phyloP scores from a whole-genome alignment of 2,329 filamentous ascomycete genomes.

The Lachnellula hyalina region DNA sequence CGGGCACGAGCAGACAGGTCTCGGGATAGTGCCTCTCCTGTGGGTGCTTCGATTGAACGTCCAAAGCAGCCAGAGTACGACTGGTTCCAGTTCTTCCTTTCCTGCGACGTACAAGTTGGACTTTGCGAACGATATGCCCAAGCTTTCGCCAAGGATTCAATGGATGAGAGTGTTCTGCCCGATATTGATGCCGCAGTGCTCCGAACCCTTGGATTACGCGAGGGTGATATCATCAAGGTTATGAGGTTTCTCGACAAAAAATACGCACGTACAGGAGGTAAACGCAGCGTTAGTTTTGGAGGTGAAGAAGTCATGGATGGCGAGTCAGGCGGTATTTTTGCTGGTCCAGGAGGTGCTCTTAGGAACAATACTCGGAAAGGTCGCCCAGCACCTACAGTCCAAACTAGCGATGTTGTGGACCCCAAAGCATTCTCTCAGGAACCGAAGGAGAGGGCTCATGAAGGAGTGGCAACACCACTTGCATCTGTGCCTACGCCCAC shows the following conservation, averaged over 20 bases:
- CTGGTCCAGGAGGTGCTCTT: constrained; percentile 82
- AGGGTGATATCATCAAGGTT: constrained; percentile 93
- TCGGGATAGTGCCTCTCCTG: constrained; percentile 29
- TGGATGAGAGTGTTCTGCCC: constrained; percentile 88
- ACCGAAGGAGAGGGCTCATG: constrained; percentile 36
- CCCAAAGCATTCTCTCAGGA: constrained; percentile 73
- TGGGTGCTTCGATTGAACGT: constrained; percentile 59
- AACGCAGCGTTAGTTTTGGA: constrained; percentile 48
- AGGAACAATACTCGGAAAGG: constrained; percentile 94
- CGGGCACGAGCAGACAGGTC: constrained; percentile 25
- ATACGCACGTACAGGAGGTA: constrained; percentile 60
- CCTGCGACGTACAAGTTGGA: constrained; percentile 84
- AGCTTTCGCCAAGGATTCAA: constrained; percentile 84
- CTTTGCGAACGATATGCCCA: constrained; percentile 92
- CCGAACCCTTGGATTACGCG: constrained; percentile 84
- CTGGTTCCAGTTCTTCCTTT: constrained; percentile 98
- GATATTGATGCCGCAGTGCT: constrained; percentile 82
- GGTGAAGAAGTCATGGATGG: constrained; percentile 52
- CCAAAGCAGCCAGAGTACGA: constrained; percentile 73
- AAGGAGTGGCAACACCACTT: constrained; percentile 44
- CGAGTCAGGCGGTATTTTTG: constrained; percentile 70
- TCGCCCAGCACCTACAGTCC: constrained; percentile 78
- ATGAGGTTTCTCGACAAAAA: constrained; percentile 84
- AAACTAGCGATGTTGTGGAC: constrained; percentile 81
- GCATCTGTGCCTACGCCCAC: constrained; percentile 36